Conservation (phyloP, 2,329 filamentous ascomycete species). For the Pseudogymnoascus sp. region DNA sequence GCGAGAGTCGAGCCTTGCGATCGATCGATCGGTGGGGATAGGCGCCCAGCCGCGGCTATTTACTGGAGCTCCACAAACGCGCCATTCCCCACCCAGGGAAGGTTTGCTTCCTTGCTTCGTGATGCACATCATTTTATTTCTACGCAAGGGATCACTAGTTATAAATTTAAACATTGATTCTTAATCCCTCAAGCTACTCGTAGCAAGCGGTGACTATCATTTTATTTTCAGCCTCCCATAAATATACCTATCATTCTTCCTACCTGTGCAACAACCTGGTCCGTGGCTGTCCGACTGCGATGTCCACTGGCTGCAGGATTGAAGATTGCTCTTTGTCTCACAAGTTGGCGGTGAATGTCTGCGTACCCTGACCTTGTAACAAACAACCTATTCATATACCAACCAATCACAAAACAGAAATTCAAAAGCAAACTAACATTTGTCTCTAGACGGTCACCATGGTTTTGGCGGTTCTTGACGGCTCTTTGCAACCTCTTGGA, state of each 20-base stretch:
- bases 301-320: background rate
- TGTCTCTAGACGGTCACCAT: background rate
- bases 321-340: conserved; percentile 3
- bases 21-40: background rate
- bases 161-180: background rate
- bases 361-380: background rate
- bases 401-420: background rate
- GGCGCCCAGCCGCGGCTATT: background rate
- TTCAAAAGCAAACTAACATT: background rate
- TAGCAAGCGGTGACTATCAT: background rate
- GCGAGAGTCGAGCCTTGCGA: background rate
- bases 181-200: background rate
- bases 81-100: background rate
- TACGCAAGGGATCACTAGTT: background rate
- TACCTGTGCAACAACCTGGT: background rate
- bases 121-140: background rate
- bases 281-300: background rate
- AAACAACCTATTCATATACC: background rate
- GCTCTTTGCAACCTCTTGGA: background rate
- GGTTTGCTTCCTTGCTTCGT: background rate
- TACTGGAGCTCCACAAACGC: background rate
- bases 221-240: background rate
- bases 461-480: background rate
- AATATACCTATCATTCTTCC: background rate
- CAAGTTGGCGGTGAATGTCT: background rate